These are phyloP conservation scores for Dactylis glomerata DNA, from an alignment of 176 grass and related monocot genomes.

Conservation along the genomic window DNA sequence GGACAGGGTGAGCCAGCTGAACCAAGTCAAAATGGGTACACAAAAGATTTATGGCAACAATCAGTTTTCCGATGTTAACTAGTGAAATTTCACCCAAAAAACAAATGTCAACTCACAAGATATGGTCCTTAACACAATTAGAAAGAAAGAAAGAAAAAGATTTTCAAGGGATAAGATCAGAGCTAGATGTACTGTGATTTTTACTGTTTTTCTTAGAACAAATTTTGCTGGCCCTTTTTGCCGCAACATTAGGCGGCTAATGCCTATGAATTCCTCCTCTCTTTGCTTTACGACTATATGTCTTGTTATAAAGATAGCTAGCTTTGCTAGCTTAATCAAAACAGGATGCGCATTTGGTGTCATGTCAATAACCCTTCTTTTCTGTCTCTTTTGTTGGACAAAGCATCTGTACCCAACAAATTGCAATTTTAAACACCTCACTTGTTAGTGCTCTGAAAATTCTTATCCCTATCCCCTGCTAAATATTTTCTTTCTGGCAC, in stretches of 20 bases:
- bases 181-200: background rate
- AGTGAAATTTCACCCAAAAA: background rate
- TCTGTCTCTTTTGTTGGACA: constrained; percentile 29
- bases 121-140: background rate
- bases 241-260: constrained; percentile 28
- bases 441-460: constrained; percentile 32
- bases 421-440: constrained; percentile 36
- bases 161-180: background rate
- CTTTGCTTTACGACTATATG: constrained; percentile 41
- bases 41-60: background rate
- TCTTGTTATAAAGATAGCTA: constrained; percentile 52
- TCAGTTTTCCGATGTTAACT: background rate
- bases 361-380: constrained; percentile 39
- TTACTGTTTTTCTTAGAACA: background rate
- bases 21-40: background rate
- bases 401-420: constrained; percentile 45
- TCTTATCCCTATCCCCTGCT: background rate
- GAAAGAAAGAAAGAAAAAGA: background rate
- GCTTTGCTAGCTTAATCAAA: constrained; percentile 55
- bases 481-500: background rate
- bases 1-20: background rate
- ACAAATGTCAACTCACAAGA: background rate
- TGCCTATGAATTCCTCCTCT: constrained; percentile 35
- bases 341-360: constrained; percentile 44
- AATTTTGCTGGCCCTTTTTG: constrained; percentile 8